Conservation (phyloP, 441 rosid genomes). For the Isatis lusitanica region DNA sequence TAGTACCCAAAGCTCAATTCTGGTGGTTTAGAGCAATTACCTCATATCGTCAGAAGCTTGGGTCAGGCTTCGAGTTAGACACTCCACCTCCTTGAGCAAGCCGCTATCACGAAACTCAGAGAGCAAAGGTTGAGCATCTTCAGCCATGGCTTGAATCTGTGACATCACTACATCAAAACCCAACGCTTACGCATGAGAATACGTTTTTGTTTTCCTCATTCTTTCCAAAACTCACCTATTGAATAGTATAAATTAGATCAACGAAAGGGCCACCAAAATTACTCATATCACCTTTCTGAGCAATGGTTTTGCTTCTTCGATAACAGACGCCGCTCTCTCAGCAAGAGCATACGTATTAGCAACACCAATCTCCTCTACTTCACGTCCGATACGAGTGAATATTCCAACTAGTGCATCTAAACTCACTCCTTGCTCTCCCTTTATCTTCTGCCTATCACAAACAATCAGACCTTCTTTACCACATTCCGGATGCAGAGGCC, state of each 20-base stretch:
- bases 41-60: constrained; percentile 92
- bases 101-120: constrained; percentile 79
- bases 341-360: constrained; percentile 63
- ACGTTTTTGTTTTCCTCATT: not conserved
- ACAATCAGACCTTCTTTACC: constrained; percentile 78
- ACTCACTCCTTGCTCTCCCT: constrained; percentile 88
- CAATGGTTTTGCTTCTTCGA: constrained; percentile 87
- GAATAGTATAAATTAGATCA: not conserved
- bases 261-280: constrained; percentile 25
- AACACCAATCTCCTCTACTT: constrained; percentile 81
- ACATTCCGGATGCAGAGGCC: constrained; percentile 79
- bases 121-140: constrained; percentile 93
- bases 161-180: constrained; percentile 74
- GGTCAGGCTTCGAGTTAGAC: constrained; percentile 74
- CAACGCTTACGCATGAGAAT: constrained; percentile 50
- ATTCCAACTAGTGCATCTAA: constrained; percentile 88
- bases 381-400: constrained; percentile 86
- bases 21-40: constrained; percentile 36
- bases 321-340: constrained; percentile 74
- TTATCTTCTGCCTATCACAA: constrained; percentile 85
- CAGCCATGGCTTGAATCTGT: constrained; percentile 96
- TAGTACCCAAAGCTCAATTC: not conserved
- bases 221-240: not conserved
- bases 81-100: constrained; percentile 85
- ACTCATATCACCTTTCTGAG: constrained; percentile 72